Evolutionary conservation across 176 grass and related monocot genomes (phyloP), one percentile per base, ranked within the genome.

Genomic region (Hsuehochloa calcarea): DNA sequence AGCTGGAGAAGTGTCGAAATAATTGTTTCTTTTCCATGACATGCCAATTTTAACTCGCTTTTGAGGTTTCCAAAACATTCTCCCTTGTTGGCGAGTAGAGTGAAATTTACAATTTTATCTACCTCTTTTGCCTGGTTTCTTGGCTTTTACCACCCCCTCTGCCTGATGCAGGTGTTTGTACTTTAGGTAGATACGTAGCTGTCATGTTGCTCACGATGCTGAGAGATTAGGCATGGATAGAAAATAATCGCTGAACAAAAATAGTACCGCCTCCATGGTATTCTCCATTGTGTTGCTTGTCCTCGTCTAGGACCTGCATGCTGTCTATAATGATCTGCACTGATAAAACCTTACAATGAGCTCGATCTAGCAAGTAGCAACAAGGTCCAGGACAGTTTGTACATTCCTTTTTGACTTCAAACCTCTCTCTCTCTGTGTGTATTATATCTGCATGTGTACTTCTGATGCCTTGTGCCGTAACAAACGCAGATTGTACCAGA

Each of bases 401-500:
- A 76, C 76, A 77, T 85, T 85, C 81, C 72, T 31, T 85, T 85
- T 70, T 91, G 81, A 77, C 63, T 65, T 81, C 15, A 81, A 70
- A 39, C 37, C 68, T 85, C 58, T n/a, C n/a, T n/a, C n/a, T n/a
- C n/a, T 79, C 67, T 68, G 60, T 70, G 13, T 12, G 29, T 11
- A 72, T 35, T 26, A 8, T 39, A 16, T 39, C 10, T 82, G 40
- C 80, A 65, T 88, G 77, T 93, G 34, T 79, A 19, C 69, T 74
- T 89, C 46, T 90, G 80, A 89, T 74, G 41, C 35, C 29, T 77
- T 71, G 56, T 45, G 61, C 80, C 80, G 71, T 85, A 75, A 65
- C 68, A 22, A 85, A 73, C 80, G 82, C 90, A 98, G 96, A 83
- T 96, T 31, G 93, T 98, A 82, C 74, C 80, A 46, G 89, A 90